A percentile compares a stretch with the other conserved stretches of the same genome.
These are phyloP conservation scores for Lindgomyces ingoldianus DNA, from an alignment of 495 filamentous ascomycete species.

Conservation along the genomic window DNA sequence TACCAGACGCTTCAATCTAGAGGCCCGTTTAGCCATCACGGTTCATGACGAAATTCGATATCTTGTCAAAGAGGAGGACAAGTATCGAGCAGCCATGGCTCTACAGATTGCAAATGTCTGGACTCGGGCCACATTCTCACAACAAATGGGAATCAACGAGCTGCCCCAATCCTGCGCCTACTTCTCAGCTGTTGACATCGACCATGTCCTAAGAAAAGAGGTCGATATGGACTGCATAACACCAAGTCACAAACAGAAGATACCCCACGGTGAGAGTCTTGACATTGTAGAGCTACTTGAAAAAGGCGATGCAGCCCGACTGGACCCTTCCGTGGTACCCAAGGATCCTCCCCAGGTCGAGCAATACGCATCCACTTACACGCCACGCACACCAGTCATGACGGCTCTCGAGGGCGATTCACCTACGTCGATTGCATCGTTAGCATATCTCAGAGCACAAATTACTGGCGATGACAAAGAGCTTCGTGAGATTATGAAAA, in stretches of 20 bases:
- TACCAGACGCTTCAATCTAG: slow-evolving; percentile 78
- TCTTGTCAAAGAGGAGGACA: slow-evolving; percentile 80
- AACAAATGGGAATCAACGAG: slow-evolving; percentile 95
- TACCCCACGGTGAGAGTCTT: slow-evolving; percentile 81
- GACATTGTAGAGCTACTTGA: slow-evolving; percentile 74
- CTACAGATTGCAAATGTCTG: slow-evolving; percentile 93
- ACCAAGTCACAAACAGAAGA: slow-evolving; percentile 75
- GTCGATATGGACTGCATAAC: slow-evolving; percentile 97
- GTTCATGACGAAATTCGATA: slow-evolving; percentile 99
- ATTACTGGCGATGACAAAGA: slow-evolving; percentile 75
- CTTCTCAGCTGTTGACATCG: slow-evolving; percentile 94
- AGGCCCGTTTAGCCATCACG: slow-evolving; percentile 84
- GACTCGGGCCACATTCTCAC: slow-evolving; percentile 94
- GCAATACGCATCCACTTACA: slow-evolving; percentile 69
- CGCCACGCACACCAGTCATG: slow-evolving; percentile 77
- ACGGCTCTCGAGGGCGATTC: slow-evolving; percentile 53
- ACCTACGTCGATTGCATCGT: slow-evolving; percentile 41
- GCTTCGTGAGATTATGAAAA: slow-evolving; percentile 69
- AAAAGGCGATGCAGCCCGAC: slow-evolving; percentile 61
- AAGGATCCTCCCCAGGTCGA: slow-evolving; percentile 53
- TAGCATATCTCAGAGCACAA: slow-evolving; percentile 77
- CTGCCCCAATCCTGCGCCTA: slow-evolving; percentile 91
- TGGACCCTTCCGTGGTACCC: slow-evolving; percentile 65
- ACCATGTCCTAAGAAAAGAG: slow-evolving; percentile 90
- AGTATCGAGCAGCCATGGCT: slow-evolving; percentile 85